Conservation (phyloP, 306 rosid species). For the Aeschynomene evenia region DNA sequence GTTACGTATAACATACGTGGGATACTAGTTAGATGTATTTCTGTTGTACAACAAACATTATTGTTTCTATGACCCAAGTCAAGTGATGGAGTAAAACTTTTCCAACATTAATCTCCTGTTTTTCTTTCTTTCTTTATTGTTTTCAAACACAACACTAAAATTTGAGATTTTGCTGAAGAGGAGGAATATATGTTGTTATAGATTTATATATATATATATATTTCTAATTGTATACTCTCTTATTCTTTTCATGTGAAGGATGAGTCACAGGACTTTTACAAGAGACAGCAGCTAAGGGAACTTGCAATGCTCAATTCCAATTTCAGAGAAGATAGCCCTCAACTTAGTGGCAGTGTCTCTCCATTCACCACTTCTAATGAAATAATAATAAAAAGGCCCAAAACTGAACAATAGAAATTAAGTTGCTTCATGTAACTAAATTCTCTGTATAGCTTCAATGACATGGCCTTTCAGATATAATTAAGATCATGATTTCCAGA, state of each 20-base stretch:
- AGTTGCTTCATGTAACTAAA: conserved; percentile 35
- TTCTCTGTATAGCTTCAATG: conserved; percentile 41
- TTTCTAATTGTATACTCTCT: neutral
- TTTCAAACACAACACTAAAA: no score
- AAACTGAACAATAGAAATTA: conserved; percentile 60
- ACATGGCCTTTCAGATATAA: conserved; percentile 36
- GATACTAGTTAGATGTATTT: no score
- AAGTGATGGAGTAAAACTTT: no score
- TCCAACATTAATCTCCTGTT: no score
- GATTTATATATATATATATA: no score
- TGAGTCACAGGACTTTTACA: conserved; percentile 72
- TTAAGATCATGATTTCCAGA: conserved; percentile 34
- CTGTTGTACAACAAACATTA: no score
- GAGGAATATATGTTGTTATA: no score
- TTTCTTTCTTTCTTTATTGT: no score
- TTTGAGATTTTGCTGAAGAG: no score
- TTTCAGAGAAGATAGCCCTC: conserved; percentile 61
- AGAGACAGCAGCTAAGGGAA: conserved; percentile 66
- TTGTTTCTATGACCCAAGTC: no score
- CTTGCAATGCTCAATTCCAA: conserved; percentile 57
- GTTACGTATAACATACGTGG: no score
- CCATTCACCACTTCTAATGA: conserved; percentile 73
- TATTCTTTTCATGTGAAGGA: conserved; percentile 49
- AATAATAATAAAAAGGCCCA: conserved; percentile 74
- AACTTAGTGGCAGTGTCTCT: conserved; percentile 57